Conservation (phyloP, 2,329 filamentous ascomycete genomes). For the Colletotrichum magnum region DNA sequence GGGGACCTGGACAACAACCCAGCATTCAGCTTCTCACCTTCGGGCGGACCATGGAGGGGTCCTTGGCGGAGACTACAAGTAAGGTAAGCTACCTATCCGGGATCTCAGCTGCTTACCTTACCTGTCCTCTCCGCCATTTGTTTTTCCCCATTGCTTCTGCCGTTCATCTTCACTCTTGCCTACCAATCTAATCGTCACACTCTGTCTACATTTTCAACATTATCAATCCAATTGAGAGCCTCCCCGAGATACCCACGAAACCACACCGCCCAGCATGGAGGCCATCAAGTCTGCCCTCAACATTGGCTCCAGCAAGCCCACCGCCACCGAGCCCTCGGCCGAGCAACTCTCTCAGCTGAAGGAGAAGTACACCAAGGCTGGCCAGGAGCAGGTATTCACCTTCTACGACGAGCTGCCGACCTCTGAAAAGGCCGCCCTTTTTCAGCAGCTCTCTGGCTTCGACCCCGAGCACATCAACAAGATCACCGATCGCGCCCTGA, state of each 20-base stretch:
- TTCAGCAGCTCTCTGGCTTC: slow-evolving; percentile 84
- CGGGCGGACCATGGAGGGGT: slow-evolving; percentile 33
- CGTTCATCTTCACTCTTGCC: slow-evolving; percentile 3
- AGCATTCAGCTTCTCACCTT: slow-evolving; percentile 22
- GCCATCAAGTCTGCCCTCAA: slow-evolving; percentile 59
- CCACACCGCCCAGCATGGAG: slow-evolving; percentile 53
- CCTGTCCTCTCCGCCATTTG: slow-evolving; percentile 25
- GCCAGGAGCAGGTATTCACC: slow-evolving; percentile 86
- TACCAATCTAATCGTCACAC: neutral
- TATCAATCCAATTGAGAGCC: slow-evolving; percentile 10
- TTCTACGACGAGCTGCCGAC: slow-evolving; percentile 85
- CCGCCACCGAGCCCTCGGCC: slow-evolving; percentile 69
- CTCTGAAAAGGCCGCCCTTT: slow-evolving; percentile 83
- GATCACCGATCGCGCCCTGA: slow-evolving; percentile 85
- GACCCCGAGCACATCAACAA: slow-evolving; percentile 90
- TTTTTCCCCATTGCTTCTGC: slow-evolving; percentile 11
- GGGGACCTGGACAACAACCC: slow-evolving; percentile 33
- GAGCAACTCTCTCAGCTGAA: slow-evolving; percentile 78
- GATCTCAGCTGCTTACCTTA: slow-evolving; percentile 26
- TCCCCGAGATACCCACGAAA: slow-evolving; percentile 10
- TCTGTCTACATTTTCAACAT: neutral
- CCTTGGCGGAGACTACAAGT: slow-evolving; percentile 40
- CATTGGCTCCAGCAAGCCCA: slow-evolving; percentile 51
- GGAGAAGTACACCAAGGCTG: slow-evolving; percentile 80
- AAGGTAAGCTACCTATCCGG: slow-evolving; percentile 31